Evolutionary conservation across 768 basidiomycete species (phyloP), one percentile per base, ranked within the genome.

Genomic region (Lentinula lateritia): DNA sequence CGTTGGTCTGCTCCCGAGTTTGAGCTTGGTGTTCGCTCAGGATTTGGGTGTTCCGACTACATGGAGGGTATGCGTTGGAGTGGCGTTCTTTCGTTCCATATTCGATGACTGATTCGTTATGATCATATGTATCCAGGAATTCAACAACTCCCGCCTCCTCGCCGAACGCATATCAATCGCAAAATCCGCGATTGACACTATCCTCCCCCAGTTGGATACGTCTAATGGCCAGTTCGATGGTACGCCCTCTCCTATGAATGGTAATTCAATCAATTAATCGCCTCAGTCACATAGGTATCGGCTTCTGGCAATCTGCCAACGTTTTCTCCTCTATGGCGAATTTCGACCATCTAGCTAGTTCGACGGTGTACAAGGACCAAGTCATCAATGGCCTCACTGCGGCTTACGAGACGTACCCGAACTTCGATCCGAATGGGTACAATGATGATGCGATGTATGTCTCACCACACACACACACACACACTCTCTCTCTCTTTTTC

Each of bases 291-390:
- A 23, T 36, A 81, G 82, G 78, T 6, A 76, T 84, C 43, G 75
- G 80, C 42, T 83, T 75, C 61, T 83, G 83, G 83, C 81, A 83
- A 65, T 72, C 79, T 23, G 83, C 73, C 1, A 84, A 83, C 55
- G 81, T 77, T 9, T 80, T 74, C 69, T 79, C 81, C 16, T 77
- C 75, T n/a, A 73, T 80, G 71, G 82, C 80, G 1, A 80, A 82
- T 50, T 77, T 79, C 41, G 81, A 83, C 62, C 66, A 72, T 35
- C 69, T 74, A 12, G 70, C 77, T 1, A 69, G 70, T n/a, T 75
- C 72, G 8, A 77, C 67, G 5, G 70, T 69, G 12, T 77, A 80
- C 62, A 64, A 78, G 61, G 70, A 68, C 0, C 62, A 64, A 20
- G 80, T 82, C 12, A 68, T 76, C 6, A 68, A 71, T 41, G 77